Conservation (phyloP, 1,284 basidiomycete genomes). For the Phlebopus sp. region DNA sequence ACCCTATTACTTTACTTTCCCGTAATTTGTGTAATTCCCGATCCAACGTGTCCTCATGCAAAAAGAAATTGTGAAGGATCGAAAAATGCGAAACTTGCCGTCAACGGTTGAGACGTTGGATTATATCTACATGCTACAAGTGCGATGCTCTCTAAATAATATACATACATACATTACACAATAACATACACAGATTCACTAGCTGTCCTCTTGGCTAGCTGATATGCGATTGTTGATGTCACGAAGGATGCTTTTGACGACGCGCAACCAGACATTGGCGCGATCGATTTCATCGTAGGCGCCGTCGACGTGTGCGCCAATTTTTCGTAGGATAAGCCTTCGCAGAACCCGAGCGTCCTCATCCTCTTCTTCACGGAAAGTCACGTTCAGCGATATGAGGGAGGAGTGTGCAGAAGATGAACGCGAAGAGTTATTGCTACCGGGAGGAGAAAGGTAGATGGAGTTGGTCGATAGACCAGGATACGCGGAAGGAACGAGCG, state of each 20-base stretch:
- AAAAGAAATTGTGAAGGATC: no score
- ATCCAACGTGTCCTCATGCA: no score
- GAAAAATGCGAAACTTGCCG: no score
- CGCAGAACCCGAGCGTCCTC: constrained; percentile 59
- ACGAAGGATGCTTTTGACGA: constrained; percentile 59
- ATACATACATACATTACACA: constrained; percentile 34
- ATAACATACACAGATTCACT: constrained; percentile 27
- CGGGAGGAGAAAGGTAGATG: constrained; percentile 40
- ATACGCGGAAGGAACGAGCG: constrained; percentile 5
- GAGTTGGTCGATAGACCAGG: constrained; percentile 36
- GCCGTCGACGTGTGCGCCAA: constrained; percentile 53
- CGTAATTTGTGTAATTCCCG: no score
- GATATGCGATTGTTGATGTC: constrained; percentile 52
- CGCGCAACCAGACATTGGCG: constrained; percentile 53
- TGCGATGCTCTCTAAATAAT: constrained; percentile 7
- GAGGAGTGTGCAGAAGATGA: constrained; percentile 41
- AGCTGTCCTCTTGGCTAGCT: not conserved
- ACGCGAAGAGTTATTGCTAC: constrained; percentile 33
- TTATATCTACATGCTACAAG: not conserved
- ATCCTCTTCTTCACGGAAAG: constrained; percentile 45
- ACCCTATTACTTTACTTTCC: not conserved
- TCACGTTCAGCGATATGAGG: constrained; percentile 35
- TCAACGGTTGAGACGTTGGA: no score
- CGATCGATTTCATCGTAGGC: constrained; percentile 66
- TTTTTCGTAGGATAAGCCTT: constrained; percentile 57